Percentiles rank a stretch among this genome's conserved stretches.
Evolutionary conservation across 164 flowering plant genomes (phyloP).

Genomic region (Vitis vinifera): DNA sequence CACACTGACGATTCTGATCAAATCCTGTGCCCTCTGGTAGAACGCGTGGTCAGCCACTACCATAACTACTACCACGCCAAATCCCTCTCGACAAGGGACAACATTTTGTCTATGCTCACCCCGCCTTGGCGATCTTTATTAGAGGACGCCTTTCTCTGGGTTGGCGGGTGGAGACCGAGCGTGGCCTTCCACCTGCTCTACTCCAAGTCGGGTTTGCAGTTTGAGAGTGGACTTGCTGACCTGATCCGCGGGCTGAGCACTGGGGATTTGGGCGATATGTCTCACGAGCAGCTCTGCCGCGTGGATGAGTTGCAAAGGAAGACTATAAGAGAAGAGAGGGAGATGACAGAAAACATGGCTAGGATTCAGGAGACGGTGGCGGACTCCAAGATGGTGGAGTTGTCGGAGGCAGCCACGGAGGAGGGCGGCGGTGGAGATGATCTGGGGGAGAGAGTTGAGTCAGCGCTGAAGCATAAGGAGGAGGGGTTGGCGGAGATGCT

Average conservation of each 20-base stretch:
- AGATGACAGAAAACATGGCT: constrained; percentile 50
- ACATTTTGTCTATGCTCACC: constrained; percentile 44
- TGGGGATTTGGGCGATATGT: constrained; percentile 48
- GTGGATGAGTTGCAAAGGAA: constrained; percentile 48
- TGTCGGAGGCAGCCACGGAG: constrained; percentile 39
- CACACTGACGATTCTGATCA: background rate
- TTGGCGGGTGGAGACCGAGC: constrained; percentile 80
- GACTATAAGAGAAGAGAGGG: constrained; percentile 45
- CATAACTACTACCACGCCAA: constrained; percentile 51
- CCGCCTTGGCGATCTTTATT: constrained; percentile 58
- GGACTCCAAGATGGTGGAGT: constrained; percentile 50
- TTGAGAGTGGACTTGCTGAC: constrained; percentile 44
- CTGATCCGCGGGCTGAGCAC: constrained; percentile 39
- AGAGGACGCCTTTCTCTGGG: constrained; percentile 79
- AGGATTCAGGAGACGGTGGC: constrained; percentile 60
- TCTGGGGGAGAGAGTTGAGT: constrained; percentile 24
- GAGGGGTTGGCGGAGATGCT: constrained; percentile 34
- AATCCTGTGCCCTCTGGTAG: constrained; percentile 18
- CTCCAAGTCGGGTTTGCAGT: constrained; percentile 62
- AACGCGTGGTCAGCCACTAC: constrained; percentile 48
- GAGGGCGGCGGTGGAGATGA: background rate
- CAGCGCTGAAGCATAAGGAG: constrained; percentile 29
- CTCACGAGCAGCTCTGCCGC: constrained; percentile 36
- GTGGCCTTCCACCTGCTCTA: constrained; percentile 70
- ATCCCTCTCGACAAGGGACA: constrained; percentile 30